These are phyloP conservation scores for Synchytrium microbalum DNA, from an alignment of 371 early-diverging fungal genomes.

Conservation along the genomic window DNA sequence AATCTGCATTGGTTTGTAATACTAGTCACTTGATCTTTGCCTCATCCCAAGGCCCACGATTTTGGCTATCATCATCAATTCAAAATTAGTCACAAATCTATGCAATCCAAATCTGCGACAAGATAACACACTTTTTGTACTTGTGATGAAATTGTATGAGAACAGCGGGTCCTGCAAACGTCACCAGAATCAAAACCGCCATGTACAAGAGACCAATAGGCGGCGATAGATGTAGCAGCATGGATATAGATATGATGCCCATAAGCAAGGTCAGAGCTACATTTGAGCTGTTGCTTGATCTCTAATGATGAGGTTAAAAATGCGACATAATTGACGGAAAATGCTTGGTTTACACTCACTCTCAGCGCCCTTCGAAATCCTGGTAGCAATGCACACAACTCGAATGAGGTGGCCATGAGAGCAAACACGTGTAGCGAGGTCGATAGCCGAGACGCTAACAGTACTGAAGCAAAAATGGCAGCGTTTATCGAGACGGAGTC, in stretches of 20 bases:
- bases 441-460: constrained; percentile 81
- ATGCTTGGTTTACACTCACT: constrained; percentile 4
- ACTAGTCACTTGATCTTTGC: constrained; percentile 47
- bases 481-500: constrained; percentile 91
- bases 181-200: neutral
- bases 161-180: neutral
- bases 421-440: constrained; percentile 83
- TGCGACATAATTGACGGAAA: neutral
- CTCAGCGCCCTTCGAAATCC: constrained; percentile 67
- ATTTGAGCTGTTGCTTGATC: neutral
- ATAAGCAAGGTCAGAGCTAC: neutral
- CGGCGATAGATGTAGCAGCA: neutral
- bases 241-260: neutral
- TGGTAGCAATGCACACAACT: constrained; percentile 89
- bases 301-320: neutral
- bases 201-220: constrained; percentile 5
- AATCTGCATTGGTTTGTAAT: too few relatives aligned
- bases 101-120: neutral
- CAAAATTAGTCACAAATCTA: neutral
- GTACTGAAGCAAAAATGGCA: constrained; percentile 88
- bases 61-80: constrained; percentile 1
- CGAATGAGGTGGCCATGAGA: constrained; percentile 77
- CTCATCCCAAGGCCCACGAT: constrained; percentile 17
- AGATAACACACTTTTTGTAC: constrained; percentile 1
- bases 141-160: constrained; percentile 1